Base-by-base conservation (phyloP, 2,329 filamentous ascomycete species). In the Fusarium algeriense region DNA sequence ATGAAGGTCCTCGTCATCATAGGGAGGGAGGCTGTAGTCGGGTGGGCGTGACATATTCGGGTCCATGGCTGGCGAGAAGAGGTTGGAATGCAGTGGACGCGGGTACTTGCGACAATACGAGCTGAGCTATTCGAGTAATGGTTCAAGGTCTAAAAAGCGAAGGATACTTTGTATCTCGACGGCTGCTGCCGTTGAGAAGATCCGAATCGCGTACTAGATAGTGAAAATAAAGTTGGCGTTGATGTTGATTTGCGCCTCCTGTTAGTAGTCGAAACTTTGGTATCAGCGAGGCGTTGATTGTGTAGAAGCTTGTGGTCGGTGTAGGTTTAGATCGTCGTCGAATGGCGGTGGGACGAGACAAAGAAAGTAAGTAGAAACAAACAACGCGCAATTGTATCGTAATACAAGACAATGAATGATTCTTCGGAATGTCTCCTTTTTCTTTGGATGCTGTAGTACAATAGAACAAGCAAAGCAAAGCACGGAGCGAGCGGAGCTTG, bases 1-100 rank as follows among this genome's bases (percentile, higher is more conserved):
- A 72, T 86, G 81, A 65, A 75, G 60, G 54, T 78, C 71, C 55
- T 89, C 86, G 57, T 88, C 86, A 75, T 88, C 85, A 76, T 91
- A 90, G 57, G 80, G 80, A 23, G 86, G 86, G 57, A 89, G 82
- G 69, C 83, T 83, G 75, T 91, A 91, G 70, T 88, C 87, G 35
- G 89, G 88, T 65, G 86, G 87, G 70, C 85, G 81, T 37, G 84
- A 83, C 73, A 83, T 85, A 74, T 82, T 84, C 76, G 84, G 83
- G 74, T 87, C 85, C 86, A 88, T 89, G 53, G 54, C 40, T 63
- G 44, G 40, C 26, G 55, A 49, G 17, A 40, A 52, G 64, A 65
- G 40, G 66, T 64, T 76, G 78, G 78, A 80, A 80, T 80, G 79
- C 58, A 58, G 67, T 60, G 60, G 67, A 53, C 49, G 43, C 66